Evolutionary conservation across 805 yeast species (phyloP).

Genomic region (Kuraishia piskuri): DNA sequence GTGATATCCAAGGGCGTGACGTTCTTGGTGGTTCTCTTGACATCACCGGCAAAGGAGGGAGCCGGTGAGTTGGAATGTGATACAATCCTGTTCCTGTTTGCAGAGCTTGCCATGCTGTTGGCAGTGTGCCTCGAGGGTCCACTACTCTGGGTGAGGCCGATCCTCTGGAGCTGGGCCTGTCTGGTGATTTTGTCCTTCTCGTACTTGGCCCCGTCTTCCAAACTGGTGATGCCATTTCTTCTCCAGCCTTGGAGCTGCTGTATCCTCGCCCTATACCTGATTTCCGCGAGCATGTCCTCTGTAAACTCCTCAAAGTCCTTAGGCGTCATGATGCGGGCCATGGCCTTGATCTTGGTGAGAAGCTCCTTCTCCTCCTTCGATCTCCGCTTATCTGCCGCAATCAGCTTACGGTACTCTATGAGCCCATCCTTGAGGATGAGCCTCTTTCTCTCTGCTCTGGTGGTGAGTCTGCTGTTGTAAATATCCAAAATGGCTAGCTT

Average conservation of each 20-base stretch:
- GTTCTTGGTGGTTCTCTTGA: constrained; percentile 29
- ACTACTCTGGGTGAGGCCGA: constrained; percentile 12
- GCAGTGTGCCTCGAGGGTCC: constrained; percentile 11
- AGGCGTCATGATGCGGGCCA: constrained; percentile 71
- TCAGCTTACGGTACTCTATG: constrained; percentile 77
- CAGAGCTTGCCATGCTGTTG: constrained; percentile 3
- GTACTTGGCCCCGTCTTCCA: constrained; percentile 76
- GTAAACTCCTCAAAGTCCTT: constrained; percentile 72
- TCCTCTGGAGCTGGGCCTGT: constrained; percentile 18
- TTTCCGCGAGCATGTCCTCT: constrained; percentile 67
- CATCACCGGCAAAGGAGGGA: constrained; percentile 22
- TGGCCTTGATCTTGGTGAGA: constrained; percentile 67
- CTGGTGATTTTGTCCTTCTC: constrained; percentile 82
- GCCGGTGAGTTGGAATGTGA: constrained; percentile 9
- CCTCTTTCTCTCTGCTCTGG: constrained; percentile 91
- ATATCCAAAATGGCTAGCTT: constrained; percentile 83
- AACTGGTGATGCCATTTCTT: constrained; percentile 73
- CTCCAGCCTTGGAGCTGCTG: constrained; percentile 93
- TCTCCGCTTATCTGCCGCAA: constrained; percentile 75
- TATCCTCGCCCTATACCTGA: constrained; percentile 70
- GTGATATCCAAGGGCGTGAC: constrained; percentile 57
- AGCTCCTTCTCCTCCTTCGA: constrained; percentile 86
- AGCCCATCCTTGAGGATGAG: constrained; percentile 66
- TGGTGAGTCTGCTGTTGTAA: constrained; percentile 79
- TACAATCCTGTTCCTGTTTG: constrained; percentile 6